phyloP scores from a whole-genome alignment of 164 flowering plant species.

The Vitis rupestris region DNA sequence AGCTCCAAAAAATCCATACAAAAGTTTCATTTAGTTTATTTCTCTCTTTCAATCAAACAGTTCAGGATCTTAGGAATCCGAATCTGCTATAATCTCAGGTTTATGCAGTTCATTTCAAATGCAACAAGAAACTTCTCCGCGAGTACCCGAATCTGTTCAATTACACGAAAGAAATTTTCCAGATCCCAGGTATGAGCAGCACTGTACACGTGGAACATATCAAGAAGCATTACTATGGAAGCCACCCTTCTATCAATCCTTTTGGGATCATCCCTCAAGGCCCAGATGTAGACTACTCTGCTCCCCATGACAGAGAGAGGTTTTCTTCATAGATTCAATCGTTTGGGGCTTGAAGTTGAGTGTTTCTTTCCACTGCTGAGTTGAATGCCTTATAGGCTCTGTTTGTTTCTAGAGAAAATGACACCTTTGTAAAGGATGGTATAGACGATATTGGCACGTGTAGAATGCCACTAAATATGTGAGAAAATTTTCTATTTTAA shows the following conservation, averaged over 20 bases:
- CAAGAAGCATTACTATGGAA: constrained; percentile 87
- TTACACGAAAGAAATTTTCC: constrained; percentile 83
- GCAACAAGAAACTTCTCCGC: constrained; percentile 80
- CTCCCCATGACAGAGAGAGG: constrained; percentile 75
- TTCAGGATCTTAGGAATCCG: background rate
- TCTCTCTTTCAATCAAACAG: background rate
- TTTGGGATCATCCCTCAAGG: constrained; percentile 79
- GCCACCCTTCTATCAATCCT: constrained; percentile 88
- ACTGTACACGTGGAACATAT: constrained; percentile 89
- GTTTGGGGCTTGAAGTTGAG: too few species aligned
- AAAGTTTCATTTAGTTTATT: too few species aligned
- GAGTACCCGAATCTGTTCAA: constrained; percentile 90
- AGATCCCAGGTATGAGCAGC: constrained; percentile 75
- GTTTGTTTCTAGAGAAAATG: too few species aligned
- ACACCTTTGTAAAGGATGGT: too few species aligned
- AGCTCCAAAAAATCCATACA: background rate
- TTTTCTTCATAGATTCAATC: constrained; percentile 34
- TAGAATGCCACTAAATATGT: too few species aligned
- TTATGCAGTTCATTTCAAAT: constrained; percentile 94
- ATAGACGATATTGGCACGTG: too few species aligned
- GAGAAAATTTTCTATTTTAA: too few species aligned
- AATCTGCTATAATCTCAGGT: constrained; percentile 42
- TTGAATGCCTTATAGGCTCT: too few species aligned
- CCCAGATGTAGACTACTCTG: constrained; percentile 58
- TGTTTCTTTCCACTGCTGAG: too few species aligned